Conservation (phyloP, 495 filamentous ascomycete species). For the Ascobolus immersus region DNA sequence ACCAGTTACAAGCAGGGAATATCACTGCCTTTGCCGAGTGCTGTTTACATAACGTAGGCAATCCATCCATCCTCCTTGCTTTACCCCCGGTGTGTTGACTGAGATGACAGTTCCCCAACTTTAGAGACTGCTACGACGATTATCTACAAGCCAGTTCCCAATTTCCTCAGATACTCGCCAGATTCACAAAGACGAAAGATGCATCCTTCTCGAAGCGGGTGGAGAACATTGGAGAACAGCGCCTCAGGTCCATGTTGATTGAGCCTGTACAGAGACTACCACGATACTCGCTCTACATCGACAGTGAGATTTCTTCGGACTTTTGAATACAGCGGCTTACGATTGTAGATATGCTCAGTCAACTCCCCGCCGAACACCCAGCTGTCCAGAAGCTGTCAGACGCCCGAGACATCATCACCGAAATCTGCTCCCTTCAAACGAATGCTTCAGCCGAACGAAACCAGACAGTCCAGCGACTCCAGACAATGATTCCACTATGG, state of each 20-base stretch:
- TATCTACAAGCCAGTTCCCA: constrained; percentile 70
- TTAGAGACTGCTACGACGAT: constrained; percentile 64
- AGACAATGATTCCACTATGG: constrained; percentile 56
- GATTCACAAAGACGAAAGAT: constrained; percentile 40
- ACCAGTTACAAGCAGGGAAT: constrained; percentile 36
- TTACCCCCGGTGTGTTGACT: background rate
- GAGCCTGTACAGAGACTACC: constrained; percentile 90
- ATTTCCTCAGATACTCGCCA: constrained; percentile 54
- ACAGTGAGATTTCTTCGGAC: constrained; percentile 22
- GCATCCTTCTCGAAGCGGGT: constrained; percentile 59
- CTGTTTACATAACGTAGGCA: constrained; percentile 13
- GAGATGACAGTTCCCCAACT: constrained; percentile 54
- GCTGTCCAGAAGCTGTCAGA: constrained; percentile 55
- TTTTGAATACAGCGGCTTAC: background rate
- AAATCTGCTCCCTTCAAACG: constrained; percentile 56
- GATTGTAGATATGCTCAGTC: constrained; percentile 38
- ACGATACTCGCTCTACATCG: constrained; percentile 83
- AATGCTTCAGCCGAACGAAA: constrained; percentile 37
- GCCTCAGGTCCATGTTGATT: constrained; percentile 73
- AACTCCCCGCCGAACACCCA: constrained; percentile 58
- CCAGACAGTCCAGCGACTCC: constrained; percentile 43
- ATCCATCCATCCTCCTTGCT: background rate
- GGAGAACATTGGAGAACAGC: constrained; percentile 64
- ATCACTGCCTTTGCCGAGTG: constrained; percentile 49
- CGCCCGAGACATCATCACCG: constrained; percentile 71